phyloP scores from a whole-genome alignment of 495 filamentous ascomycete genomes.

The Aspergillus baeticus region DNA sequence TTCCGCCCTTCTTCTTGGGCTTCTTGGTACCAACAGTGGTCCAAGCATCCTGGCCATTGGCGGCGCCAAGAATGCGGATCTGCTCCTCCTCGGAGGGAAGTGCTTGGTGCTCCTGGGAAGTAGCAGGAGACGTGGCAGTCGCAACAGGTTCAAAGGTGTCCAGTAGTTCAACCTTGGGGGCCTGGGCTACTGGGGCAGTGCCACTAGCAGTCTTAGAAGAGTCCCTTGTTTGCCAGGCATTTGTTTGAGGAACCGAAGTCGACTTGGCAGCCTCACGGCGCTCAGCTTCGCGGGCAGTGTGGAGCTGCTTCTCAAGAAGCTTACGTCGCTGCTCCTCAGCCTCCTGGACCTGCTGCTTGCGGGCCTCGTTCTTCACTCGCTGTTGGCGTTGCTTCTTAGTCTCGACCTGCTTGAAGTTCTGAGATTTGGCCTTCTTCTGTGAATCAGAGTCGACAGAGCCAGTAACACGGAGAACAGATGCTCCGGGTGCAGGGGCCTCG shows the following conservation, averaged over 20 bases:
- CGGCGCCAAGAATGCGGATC: slow-evolving; percentile 62
- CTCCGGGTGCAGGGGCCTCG: slow-evolving; percentile 63
- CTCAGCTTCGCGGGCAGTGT: slow-evolving; percentile 74
- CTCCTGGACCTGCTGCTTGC: slow-evolving; percentile 67
- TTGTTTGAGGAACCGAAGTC: slow-evolving; percentile 58
- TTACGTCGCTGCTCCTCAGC: slow-evolving; percentile 71
- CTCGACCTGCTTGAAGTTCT: slow-evolving; percentile 58
- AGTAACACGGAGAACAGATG: slow-evolving; percentile 75
- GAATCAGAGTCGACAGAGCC: slow-evolving; percentile 58
- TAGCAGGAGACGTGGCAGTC: slow-evolving; percentile 27
- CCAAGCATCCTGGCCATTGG: slow-evolving; percentile 63
- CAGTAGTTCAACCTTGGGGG: slow-evolving; percentile 53
- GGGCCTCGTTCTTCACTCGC: slow-evolving; percentile 73
- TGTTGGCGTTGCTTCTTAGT: slow-evolving; percentile 93
- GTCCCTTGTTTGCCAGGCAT: slow-evolving; percentile 58
- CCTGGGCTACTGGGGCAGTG: slow-evolving; percentile 25
- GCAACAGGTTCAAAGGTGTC: slow-evolving; percentile 70
- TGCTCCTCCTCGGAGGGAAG: slow-evolving; percentile 86
- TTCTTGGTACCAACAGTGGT: slow-evolving; percentile 73
- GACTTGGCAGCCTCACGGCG: slow-evolving; percentile 70
- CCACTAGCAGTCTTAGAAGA: slow-evolving; percentile 31
- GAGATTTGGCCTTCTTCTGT: slow-evolving; percentile 65
- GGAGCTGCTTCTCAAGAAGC: slow-evolving; percentile 74
- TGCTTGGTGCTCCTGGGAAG: slow-evolving; percentile 44
- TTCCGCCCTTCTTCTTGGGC: slow-evolving; percentile 51